Evolutionary conservation across 768 basidiomycete genomes (phyloP), one percentile per base, ranked within the genome.

Genomic region (Albatrellus ellisii): DNA sequence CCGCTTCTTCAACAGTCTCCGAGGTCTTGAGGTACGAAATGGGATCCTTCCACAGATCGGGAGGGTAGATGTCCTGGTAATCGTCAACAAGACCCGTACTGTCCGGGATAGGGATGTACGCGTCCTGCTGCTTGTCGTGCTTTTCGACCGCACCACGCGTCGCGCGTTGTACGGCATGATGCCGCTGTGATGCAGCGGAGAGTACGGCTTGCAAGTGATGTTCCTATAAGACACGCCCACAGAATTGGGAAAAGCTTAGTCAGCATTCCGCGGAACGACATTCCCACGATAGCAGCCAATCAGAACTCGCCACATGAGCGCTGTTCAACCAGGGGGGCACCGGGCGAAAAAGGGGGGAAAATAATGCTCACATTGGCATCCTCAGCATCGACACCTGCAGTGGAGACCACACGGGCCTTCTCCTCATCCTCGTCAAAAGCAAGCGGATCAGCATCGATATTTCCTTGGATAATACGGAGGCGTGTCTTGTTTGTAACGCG

Each of bases 401-500:
- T 87, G 26, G 64, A 79, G 49, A 88, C 75, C 49, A 79, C 75
- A 60, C 77, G 72, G 54, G 79, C 81, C 69, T 81, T 83, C 66
- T 85, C 81, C 53, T 86, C 81, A 54, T 90, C 87, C 55, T 89
- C 88, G 36, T 86, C 84, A 50, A 85, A 76, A 44, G 85, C 72
- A 50, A 84, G 65, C 29, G 78, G 70, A 57, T 87, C 86, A 25
- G 76, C 78, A 55, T 89, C 86, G 66, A 85, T 73, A 59, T 74
- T 75, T 46, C 85, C 87, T 60, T 77, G 75, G 56, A 79, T 65
- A 66, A 90, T 77, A 68, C 75, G 83, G 57, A 90, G 82, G 47
- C 85, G 77, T 54, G 83, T 86, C 70, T 90, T 90, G 69, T 89
- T 87, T 59, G 84, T 90, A 66, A 90, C 80, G 60, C 85, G 79